phyloP scores from a whole-genome alignment of 2,329 filamentous ascomycete species.

The Escovopsis weberi region DNA sequence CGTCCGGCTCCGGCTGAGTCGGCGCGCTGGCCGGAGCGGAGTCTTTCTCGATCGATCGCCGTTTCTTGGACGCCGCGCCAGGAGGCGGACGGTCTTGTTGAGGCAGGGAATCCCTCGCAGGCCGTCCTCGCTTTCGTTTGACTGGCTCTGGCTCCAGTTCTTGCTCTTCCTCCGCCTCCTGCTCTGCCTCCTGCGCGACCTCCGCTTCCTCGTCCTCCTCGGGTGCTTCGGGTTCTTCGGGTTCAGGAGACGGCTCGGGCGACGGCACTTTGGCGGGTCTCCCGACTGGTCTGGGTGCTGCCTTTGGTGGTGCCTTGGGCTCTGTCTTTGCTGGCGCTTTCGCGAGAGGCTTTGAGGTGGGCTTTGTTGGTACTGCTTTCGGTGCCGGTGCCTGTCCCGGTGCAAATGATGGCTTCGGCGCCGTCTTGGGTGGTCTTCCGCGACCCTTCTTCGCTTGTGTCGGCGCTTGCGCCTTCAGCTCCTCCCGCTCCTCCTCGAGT shows the following conservation, averaged over 20 bases:
- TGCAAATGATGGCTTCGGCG: not conserved
- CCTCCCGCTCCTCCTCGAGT: slow-evolving; percentile 10
- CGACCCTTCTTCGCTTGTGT: slow-evolving; percentile 2
- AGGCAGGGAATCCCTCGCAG: slow-evolving; percentile 5
- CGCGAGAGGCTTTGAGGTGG: too few relatives aligned
- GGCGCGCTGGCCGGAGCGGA: slow-evolving; percentile 5
- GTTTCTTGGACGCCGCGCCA: slow-evolving; percentile 3
- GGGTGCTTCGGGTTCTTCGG: not conserved
- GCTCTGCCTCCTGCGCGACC: slow-evolving; percentile 2
- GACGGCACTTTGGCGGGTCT: not conserved
- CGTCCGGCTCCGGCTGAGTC: slow-evolving; percentile 10
- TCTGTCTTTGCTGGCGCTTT: not conserved
- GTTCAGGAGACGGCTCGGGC: slow-evolving; percentile 6
- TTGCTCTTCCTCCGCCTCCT: slow-evolving; percentile 6
- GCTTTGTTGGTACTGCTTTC: too few relatives aligned
- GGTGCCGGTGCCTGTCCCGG: too few relatives aligned
- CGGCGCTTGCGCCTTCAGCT: slow-evolving; percentile 3
- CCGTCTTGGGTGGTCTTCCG: slow-evolving; percentile 1
- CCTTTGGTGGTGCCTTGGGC: slow-evolving; percentile 1
- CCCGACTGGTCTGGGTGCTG: not conserved
- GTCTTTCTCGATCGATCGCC: slow-evolving; percentile 4
- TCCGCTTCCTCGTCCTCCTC: slow-evolving; percentile 4
- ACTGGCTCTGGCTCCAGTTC: not conserved
- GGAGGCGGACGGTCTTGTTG: not conserved
- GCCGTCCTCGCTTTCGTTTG: slow-evolving; percentile 8